A percentile compares a stretch with the other conserved stretches of the same genome.
phyloP scores from a whole-genome alignment of 2,329 filamentous ascomycete genomes.

The Exophiala oligosperma region DNA sequence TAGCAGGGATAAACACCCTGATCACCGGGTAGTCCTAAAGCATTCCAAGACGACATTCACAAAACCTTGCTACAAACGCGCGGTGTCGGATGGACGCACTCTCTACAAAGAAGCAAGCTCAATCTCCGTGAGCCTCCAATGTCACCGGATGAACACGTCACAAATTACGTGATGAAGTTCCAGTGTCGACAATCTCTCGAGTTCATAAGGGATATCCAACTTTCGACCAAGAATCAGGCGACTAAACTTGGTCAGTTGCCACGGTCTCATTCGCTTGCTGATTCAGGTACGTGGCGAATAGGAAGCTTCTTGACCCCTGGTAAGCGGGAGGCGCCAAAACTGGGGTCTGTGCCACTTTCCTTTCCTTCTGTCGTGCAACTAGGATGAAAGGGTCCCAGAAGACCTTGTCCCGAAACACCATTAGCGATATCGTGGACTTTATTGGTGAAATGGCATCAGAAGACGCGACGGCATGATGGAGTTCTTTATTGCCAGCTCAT shows the following conservation, averaged over 20 bases:
- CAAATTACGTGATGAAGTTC: conserved; percentile 1
- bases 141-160: conserved; percentile 15
- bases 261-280: background rate
- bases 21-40: too few relatives aligned
- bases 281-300: conserved; percentile 19
- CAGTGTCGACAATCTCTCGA: too few relatives aligned
- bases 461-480: conserved; percentile 12
- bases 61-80: too few relatives aligned
- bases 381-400: background rate
- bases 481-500: conserved; percentile 7
- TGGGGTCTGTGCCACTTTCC: conserved; percentile 19
- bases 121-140: background rate
- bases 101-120: background rate
- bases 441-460: conserved; percentile 15
- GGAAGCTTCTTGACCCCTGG: background rate
- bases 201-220: background rate
- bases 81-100: too few relatives aligned
- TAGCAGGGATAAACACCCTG: too few relatives aligned
- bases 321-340: conserved; percentile 6
- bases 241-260: conserved; percentile 10
- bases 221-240: conserved; percentile 14
- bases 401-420: conserved; percentile 3
- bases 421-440: background rate
- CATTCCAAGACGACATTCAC: too few relatives aligned
- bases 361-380: background rate